phyloP scores from a whole-genome alignment of 176 grass and related monocot species.

The Thinopyrum elongatum region DNA sequence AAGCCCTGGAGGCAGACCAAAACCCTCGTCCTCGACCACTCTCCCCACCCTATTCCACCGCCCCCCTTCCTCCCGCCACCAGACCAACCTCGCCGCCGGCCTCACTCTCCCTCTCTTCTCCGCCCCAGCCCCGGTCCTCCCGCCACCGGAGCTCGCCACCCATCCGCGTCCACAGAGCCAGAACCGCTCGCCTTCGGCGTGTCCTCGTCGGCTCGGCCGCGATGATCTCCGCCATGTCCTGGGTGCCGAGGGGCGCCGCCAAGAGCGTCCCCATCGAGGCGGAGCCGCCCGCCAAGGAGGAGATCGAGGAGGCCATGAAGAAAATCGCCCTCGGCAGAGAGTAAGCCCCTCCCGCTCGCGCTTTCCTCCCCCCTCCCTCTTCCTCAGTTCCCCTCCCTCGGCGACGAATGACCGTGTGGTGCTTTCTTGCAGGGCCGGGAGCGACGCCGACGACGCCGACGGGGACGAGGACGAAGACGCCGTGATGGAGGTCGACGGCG shows the following conservation, averaged over 20 bases:
- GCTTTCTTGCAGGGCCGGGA: conserved; percentile 42
- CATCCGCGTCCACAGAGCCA: accelerated
- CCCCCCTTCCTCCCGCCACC: not conserved
- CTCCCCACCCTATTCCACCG: not conserved
- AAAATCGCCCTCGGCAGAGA: conserved; percentile 26
- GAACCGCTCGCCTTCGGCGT: no score
- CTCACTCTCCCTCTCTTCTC: not conserved
- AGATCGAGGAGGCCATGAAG: conserved; percentile 66
- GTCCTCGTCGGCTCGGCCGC: not conserved
- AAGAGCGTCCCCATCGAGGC: conserved; percentile 65
- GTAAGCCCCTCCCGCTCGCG: not conserved
- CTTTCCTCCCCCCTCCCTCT: no score
- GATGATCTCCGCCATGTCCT: conserved; percentile 88
- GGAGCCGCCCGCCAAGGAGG: conserved; percentile 84
- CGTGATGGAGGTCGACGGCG: conserved; percentile 58
- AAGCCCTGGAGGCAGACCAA: not conserved
- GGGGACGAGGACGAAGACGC: conserved; percentile 10
- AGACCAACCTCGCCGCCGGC: not conserved
- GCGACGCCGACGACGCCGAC: conserved; percentile 62
- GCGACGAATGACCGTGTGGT: no score
- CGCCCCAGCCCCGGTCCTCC: no score
- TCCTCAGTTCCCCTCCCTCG: no score
- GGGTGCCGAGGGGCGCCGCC: conserved; percentile 82
- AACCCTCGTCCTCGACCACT: conserved; percentile 31
- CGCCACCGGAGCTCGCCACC: no score